Conservation (phyloP, 331 rosid species). For the Dryas integrifolia region DNA sequence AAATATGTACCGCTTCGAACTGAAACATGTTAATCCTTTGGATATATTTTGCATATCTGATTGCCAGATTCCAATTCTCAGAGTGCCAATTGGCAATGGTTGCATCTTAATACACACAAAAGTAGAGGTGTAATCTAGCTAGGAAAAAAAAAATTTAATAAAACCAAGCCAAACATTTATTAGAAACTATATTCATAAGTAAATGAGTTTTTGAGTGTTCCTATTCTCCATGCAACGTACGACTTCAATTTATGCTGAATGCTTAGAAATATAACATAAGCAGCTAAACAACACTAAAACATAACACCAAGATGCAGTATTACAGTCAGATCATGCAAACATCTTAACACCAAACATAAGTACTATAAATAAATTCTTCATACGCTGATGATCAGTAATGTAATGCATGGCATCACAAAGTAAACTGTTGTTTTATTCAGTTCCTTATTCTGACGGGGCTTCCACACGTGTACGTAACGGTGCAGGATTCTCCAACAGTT, state of each 20-base stretch:
- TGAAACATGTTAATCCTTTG: no score
- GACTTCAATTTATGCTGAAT: background rate
- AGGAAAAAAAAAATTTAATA: no score
- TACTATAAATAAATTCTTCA: background rate
- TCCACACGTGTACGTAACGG: constrained; percentile 53
- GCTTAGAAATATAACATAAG: background rate
- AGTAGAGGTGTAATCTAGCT: background rate
- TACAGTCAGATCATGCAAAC: background rate
- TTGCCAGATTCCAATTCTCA: background rate
- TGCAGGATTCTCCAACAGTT: constrained; percentile 49
- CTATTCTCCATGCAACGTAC: background rate
- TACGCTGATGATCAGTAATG: background rate
- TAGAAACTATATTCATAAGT: background rate
- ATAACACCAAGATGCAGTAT: constrained; percentile 3
- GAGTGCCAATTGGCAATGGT: background rate
- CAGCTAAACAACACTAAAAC: background rate
- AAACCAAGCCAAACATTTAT: background rate
- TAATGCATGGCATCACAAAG: background rate
- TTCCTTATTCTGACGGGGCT: constrained; percentile 37
- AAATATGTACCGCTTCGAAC: no score
- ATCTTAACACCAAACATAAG: background rate
- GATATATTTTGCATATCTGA: background rate
- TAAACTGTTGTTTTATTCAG: constrained; percentile 10
- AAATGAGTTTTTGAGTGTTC: background rate
- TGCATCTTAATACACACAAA: background rate